These are phyloP conservation scores for Arabis alpina DNA, from an alignment of 345 rosid genomes.

Conservation along the genomic window DNA sequence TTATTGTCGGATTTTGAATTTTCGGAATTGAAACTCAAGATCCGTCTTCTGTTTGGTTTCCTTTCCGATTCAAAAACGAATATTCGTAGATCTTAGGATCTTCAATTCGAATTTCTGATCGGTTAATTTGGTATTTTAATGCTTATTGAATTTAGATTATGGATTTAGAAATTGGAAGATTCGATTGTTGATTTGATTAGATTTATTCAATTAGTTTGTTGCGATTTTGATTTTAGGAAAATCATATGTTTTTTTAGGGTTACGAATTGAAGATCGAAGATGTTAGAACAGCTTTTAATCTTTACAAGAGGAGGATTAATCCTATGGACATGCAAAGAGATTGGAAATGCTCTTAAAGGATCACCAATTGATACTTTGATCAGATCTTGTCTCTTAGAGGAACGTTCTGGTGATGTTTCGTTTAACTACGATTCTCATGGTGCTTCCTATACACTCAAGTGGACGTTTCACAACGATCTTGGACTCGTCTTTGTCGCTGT, in stretches of 20 bases:
- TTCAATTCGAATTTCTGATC: background rate
- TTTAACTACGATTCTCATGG: conserved; percentile 81
- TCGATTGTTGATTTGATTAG: background rate
- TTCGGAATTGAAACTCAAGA: conserved; percentile 4
- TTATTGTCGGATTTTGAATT: background rate
- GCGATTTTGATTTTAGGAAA: conserved; percentile 21
- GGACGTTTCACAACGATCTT: conserved; percentile 96
- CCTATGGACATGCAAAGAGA: conserved; percentile 97
- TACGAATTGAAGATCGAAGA: conserved; percentile 44
- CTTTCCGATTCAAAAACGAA: background rate
- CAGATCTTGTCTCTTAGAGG: conserved; percentile 93
- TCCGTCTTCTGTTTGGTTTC: conserved; percentile 12
- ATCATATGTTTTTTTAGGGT: conserved; percentile 39
- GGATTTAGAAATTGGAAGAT: background rate
- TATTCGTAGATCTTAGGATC: background rate
- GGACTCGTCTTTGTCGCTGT: conserved; percentile 97
- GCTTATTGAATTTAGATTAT: background rate
- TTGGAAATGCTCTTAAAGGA: conserved; percentile 89
- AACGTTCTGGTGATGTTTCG: conserved; percentile 82
- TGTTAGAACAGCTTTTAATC: conserved; percentile 93
- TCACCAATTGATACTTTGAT: conserved; percentile 92
- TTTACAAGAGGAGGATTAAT: conserved; percentile 97
- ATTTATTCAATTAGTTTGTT: background rate
- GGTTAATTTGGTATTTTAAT: background rate
- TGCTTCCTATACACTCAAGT: conserved; percentile 87